Evolutionary conservation across 169 alveolate genomes (phyloP).

Genomic region (Cryptosporidium parvum): DNA sequence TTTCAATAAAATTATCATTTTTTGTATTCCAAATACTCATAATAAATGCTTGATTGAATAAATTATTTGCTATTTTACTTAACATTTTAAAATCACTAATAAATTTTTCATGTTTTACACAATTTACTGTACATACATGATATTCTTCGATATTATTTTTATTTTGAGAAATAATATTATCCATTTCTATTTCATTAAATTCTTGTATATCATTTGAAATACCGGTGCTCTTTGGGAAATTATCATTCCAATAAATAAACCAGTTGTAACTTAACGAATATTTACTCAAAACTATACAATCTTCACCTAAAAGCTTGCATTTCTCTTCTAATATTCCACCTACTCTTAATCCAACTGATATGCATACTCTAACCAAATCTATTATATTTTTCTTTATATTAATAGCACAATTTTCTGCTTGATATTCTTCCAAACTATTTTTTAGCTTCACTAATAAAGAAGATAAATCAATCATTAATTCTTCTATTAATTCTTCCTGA

Average conservation of each 20-base stretch:
- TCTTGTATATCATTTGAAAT: slow-evolving; percentile 19
- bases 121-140: slow-evolving; percentile 48
- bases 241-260: slow-evolving; percentile 69
- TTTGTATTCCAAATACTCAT: slow-evolving; percentile 45
- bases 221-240: slow-evolving; percentile 5
- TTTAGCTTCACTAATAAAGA: slow-evolving; percentile 39
- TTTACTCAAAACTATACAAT: slow-evolving; percentile 16
- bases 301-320: slow-evolving; percentile 6
- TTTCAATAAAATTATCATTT: slow-evolving; percentile 4
- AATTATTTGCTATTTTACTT: slow-evolving; percentile 57
- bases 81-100: slow-evolving; percentile 64
- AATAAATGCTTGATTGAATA: slow-evolving; percentile 41
- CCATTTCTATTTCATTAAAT: not conserved
- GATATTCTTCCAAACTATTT: slow-evolving; percentile 13
- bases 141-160: not conserved
- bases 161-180: not conserved
- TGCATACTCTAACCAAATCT: slow-evolving; percentile 50
- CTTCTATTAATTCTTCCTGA: slow-evolving; percentile 44
- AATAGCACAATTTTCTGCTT: not conserved
- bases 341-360: slow-evolving; percentile 64
- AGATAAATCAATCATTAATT: slow-evolving; percentile 62
- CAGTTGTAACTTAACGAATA: slow-evolving; percentile 44
- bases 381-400: not conserved
- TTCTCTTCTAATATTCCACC: slow-evolving; percentile 33
- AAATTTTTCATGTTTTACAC: slow-evolving; percentile 45